Conservation (phyloP, 495 filamentous ascomycete species). For the Chaetomium fimeti region DNA sequence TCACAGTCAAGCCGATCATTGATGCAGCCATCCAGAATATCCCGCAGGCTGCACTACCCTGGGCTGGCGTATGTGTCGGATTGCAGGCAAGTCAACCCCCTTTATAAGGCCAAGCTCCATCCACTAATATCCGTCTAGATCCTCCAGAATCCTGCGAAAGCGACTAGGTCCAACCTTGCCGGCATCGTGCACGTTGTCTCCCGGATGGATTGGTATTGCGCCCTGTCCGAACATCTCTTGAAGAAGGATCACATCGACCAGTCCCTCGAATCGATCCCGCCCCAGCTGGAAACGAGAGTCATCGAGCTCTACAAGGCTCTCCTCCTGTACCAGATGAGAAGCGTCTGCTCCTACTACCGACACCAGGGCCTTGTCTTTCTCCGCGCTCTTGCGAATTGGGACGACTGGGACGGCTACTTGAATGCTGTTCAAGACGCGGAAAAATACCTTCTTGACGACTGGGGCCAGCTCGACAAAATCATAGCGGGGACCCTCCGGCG, state of each 20-base stretch:
- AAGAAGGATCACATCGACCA: constrained; percentile 16
- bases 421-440: constrained; percentile 21
- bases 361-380: constrained; percentile 29
- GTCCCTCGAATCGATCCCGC: constrained; percentile 13
- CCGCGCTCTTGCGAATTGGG: constrained; percentile 22
- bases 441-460: neutral
- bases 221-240: constrained; percentile 29
- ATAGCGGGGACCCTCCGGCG: neutral
- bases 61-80: constrained; percentile 30
- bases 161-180: constrained; percentile 33
- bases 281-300: constrained; percentile 23
- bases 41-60: constrained; percentile 29
- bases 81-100: constrained; percentile 22
- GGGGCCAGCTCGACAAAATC: neutral
- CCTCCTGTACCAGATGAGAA: constrained; percentile 8
- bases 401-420: constrained; percentile 33
- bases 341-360: constrained; percentile 27
- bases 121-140: constrained; percentile 21
- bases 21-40: constrained; percentile 20
- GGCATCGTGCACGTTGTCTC: constrained; percentile 36
- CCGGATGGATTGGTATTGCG: constrained; percentile 41
- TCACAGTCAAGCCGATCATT: constrained; percentile 28
- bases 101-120: constrained; percentile 5
- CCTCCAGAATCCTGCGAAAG: constrained; percentile 31
- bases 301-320: constrained; percentile 15